Evolutionary conservation across 352 stramenopile species (phyloP).

Genomic region (Phytophthora fragariae): DNA sequence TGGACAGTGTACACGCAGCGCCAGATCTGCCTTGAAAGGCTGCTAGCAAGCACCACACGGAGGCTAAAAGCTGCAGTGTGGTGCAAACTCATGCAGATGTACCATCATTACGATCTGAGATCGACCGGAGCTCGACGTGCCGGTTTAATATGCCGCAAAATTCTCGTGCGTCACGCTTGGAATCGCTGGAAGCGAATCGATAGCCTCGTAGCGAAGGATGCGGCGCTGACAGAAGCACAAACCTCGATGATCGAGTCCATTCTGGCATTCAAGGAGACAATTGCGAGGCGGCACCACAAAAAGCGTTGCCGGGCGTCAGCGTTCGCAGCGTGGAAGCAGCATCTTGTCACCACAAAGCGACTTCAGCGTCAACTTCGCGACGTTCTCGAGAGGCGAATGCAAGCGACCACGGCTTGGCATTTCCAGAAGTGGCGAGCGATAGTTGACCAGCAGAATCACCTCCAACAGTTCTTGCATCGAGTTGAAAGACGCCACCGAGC

Average conservation of each 20-base stretch:
- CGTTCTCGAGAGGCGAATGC: neutral
- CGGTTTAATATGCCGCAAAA: conserved; percentile 24
- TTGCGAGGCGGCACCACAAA: conserved; percentile 21
- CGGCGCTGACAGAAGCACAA: conserved; percentile 7
- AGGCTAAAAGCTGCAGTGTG: conserved; percentile 24
- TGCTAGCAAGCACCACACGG: conserved; percentile 1
- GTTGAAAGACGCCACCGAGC: conserved; percentile 8
- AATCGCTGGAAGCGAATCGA: conserved; percentile 30
- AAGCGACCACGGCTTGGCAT: conserved; percentile 19
- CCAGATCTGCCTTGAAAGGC: conserved; percentile 1
- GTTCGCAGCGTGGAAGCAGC: conserved; percentile 22
- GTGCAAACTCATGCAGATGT: conserved; percentile 21
- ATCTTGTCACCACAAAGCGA: neutral
- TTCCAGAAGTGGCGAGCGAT: conserved; percentile 28
- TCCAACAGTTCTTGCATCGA: conserved; percentile 6
- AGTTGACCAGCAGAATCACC: conserved; percentile 1
- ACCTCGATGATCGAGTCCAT: conserved; percentile 14
- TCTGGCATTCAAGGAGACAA: conserved; percentile 16
- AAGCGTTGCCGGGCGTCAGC: neutral
- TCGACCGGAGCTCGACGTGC: conserved; percentile 14
- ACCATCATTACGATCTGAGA: conserved; percentile 4
- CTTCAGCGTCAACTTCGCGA: conserved; percentile 9
- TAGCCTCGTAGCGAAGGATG: neutral
- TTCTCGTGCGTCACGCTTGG: conserved; percentile 28
- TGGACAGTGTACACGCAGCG: conserved; percentile 8